phyloP scores from a whole-genome alignment of 768 basidiomycete species.

The Suillus americanus region DNA sequence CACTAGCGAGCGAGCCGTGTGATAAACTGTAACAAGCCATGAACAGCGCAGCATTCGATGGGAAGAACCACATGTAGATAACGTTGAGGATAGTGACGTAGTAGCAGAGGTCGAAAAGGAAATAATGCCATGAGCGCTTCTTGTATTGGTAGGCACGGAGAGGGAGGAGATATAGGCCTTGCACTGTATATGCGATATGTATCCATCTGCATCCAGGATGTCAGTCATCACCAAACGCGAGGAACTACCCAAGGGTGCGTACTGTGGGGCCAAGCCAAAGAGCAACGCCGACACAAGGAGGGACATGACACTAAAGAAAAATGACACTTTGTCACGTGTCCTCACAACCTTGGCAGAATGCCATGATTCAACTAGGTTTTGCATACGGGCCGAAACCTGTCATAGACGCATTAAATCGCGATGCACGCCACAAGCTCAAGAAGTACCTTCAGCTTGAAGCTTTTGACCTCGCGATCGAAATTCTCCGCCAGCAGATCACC shows the following conservation, averaged over 20 bases:
- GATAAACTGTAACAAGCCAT: conserved; percentile 92
- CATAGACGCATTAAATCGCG: conserved; percentile 3
- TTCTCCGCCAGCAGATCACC: conserved; percentile 72
- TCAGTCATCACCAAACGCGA: conserved; percentile 8
- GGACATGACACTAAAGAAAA: conserved; percentile 93
- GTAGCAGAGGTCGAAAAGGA: conserved; percentile 91
- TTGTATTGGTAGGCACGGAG: conserved; percentile 86
- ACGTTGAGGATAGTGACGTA: conserved; percentile 91
- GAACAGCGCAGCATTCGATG: conserved; percentile 74
- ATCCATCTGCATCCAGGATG: conserved; percentile 61
- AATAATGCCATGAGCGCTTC: conserved; percentile 92
- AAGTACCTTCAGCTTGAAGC: conserved; percentile 80
- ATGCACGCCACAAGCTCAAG: neutral
- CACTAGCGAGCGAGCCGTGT: conserved; percentile 87
- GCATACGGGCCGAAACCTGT: conserved; percentile 80
- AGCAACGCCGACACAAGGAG: conserved; percentile 81
- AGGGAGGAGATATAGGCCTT: conserved; percentile 77
- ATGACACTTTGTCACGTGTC: conserved; percentile 82
- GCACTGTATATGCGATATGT: conserved; percentile 82
- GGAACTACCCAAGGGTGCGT: conserved; percentile 32
- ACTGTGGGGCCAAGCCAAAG: conserved; percentile 88
- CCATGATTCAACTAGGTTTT: conserved; percentile 80
- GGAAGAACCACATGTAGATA: conserved; percentile 89
- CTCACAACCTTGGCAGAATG: conserved; percentile 87
- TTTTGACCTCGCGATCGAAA: conserved; percentile 82